Evolutionary conservation across 2,329 filamentous ascomycete species (phyloP), one percentile per base, ranked within the genome.

Genomic region (Cadophora sp.): DNA sequence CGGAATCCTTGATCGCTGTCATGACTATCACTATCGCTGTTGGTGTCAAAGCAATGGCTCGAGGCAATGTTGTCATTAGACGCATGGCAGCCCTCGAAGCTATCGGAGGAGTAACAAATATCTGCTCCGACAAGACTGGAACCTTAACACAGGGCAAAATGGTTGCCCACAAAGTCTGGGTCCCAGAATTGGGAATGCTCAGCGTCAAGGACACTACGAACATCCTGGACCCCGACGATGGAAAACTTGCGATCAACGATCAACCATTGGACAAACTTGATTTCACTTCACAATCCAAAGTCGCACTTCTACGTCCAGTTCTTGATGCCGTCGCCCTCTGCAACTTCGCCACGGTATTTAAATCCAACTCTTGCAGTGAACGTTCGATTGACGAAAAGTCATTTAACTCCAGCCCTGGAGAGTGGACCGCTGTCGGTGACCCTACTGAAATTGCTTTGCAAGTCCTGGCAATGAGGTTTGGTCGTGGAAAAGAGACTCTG

Each of bases 401-500:
- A 45, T 67, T 71, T 18, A 66, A 30, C 11, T 2, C 22, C 8
- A n/a, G 16, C 18, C 22, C 61, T 43, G 70, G 62, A 24, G 62
- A 65, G 36, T 91, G 88, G 87, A 83, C 81, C 50, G 87, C 87
- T 22, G 79, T 88, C 50, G 89, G 89, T 59, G 88, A 91, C 71
- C 88, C 89, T 3, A 93, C 91, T 3, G 90, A 93, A 72, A 91
- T 93, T 67, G 90, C 91, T 13, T 85, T 93, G 18, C 89, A 91
- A 70, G 89, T 92, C 11, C 89, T 93, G 68, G 89, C 90, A 56
- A 88, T 89, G 80, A 87, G 90, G 20, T 92, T 92, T 72, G 83
- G 84, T 36, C 83, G 83, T 67, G 82, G 80, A 61, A 84, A 84
- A 74, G 85, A 78, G 0, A 76, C 85, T 73, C 74, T 77, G 0